Evolutionary conservation across 257 asterid species (phyloP), one percentile per base, ranked within the genome.

Genomic region (Mentha longifolia): DNA sequence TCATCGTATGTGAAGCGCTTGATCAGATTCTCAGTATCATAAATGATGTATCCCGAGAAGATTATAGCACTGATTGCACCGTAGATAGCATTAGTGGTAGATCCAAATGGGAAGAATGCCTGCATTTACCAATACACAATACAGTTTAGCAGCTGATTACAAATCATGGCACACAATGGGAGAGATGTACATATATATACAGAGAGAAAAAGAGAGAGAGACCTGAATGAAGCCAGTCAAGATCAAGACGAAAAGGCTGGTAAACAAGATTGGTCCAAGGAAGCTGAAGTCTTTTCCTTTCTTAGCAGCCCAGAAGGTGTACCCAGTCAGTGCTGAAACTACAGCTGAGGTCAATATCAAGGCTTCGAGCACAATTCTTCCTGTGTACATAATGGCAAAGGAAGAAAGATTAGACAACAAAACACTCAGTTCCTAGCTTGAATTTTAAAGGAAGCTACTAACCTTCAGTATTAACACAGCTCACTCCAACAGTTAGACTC

Each of bases 231-330:
- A 88, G 67, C 97, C 84, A 65, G 98, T 88, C 84, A 95, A 70
- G 41, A 92, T 17, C 87, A 95, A 84, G 76, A 95, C 73, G 46
- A 89, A 67, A 43, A 95, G 99, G 72, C 97, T 83, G 70, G 99
- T 92, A 80, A 95, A 95, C 89, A 95, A 82, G 83, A 92, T 79
- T 70, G 99, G 99, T 50, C 98, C 99, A 55, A 95, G 82, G 58
- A 75, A 95, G 85, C 97, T 89, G 84, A 95, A 95, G 85, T 95
- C 99, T 73, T 92, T 90, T 77, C 99, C 99, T 89, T 80, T 92
- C 89, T 80, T 95, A 43, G 98, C 73, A 82, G 99, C 99, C 99
- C 99, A 95, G 94, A 95, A 95, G 49, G 99, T 95, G 71, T 95
- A 95, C 4, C 92, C 96, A 45, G 96, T 95, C 73, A 95, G 83